A percentile compares a stretch with the other conserved stretches of the same genome.
phyloP scores from a whole-genome alignment of 2,329 filamentous ascomycete genomes.

The Bipolaris cookei region DNA sequence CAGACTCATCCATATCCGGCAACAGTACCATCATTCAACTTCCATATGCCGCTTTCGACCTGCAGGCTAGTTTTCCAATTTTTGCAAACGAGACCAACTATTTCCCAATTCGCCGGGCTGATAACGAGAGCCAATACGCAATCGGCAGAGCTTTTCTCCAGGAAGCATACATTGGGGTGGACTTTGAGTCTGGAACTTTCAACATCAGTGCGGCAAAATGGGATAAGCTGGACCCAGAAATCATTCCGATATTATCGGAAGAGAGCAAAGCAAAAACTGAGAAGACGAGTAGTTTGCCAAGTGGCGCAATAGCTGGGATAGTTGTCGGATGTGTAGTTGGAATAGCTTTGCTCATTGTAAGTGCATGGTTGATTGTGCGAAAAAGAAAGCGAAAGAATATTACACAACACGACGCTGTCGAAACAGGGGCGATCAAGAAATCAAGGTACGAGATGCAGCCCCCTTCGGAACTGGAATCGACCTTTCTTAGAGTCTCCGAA shows the following conservation, averaged over 20 bases:
- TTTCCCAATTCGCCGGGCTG: slow-evolving; percentile 6
- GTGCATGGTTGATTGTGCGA: not conserved
- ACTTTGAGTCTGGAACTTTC: slow-evolving; percentile 52
- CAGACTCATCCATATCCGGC: not conserved
- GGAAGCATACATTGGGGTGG: slow-evolving; percentile 60
- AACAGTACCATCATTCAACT: slow-evolving; percentile 40
- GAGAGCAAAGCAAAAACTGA: not conserved
- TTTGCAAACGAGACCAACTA: slow-evolving; percentile 51
- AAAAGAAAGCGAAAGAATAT: not conserved
- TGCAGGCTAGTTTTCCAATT: slow-evolving; percentile 56
- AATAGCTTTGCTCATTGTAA: not conserved
- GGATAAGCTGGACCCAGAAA: not conserved
- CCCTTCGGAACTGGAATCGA: not conserved
- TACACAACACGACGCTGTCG: not conserved
- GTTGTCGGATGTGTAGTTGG: not conserved
- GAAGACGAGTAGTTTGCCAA: not conserved
- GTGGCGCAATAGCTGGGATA: not conserved
- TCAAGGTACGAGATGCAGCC: not conserved
- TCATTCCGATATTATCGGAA: not conserved
- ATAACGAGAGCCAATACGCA: slow-evolving; percentile 61
- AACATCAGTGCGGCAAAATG: slow-evolving; percentile 3
- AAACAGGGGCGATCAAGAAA: not conserved
- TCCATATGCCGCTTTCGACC: slow-evolving; percentile 55
- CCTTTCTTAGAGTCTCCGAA: not conserved
- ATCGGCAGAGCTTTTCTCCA: slow-evolving; percentile 72